phyloP scores from a whole-genome alignment of 2,329 filamentous ascomycete genomes.

The Colletotrichum noveboracense region DNA sequence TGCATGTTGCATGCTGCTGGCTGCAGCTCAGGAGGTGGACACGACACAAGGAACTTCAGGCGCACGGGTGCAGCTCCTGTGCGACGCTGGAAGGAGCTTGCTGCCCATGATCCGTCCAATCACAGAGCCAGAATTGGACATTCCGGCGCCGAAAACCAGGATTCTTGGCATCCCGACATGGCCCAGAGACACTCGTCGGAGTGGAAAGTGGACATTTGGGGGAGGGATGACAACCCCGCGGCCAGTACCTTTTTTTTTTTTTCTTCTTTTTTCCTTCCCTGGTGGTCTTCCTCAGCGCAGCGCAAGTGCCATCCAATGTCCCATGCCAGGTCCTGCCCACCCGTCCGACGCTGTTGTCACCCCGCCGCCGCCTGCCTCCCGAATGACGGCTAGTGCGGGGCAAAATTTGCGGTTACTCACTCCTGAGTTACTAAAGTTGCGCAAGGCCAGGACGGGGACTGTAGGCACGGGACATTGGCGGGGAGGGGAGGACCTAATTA shows the following conservation, averaged over 20 bases:
- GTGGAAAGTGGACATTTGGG: background rate
- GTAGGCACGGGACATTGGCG: background rate
- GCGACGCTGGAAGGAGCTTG: background rate
- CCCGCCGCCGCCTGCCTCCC: background rate
- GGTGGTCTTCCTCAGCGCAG: background rate
- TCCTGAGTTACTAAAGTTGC: background rate
- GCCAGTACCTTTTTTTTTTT: background rate
- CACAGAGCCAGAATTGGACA: background rate
- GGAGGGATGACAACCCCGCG: conserved; percentile 3
- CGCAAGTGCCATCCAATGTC: background rate
- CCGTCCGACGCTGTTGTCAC: background rate
- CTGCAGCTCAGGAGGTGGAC: background rate
- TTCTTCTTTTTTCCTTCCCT: background rate
- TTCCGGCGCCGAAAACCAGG: background rate
- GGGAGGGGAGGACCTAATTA: background rate
- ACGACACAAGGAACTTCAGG: background rate
- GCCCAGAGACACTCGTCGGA: background rate
- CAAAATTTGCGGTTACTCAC: background rate
- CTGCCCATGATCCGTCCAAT: background rate
- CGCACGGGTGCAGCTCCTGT: background rate
- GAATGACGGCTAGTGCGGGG: background rate
- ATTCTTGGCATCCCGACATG: background rate
- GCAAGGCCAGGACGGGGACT: background rate
- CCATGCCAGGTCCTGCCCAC: background rate
- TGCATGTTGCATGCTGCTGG: background rate